Base-by-base conservation (phyloP, 345 rosid species). In the Brassica rapa region DNA sequence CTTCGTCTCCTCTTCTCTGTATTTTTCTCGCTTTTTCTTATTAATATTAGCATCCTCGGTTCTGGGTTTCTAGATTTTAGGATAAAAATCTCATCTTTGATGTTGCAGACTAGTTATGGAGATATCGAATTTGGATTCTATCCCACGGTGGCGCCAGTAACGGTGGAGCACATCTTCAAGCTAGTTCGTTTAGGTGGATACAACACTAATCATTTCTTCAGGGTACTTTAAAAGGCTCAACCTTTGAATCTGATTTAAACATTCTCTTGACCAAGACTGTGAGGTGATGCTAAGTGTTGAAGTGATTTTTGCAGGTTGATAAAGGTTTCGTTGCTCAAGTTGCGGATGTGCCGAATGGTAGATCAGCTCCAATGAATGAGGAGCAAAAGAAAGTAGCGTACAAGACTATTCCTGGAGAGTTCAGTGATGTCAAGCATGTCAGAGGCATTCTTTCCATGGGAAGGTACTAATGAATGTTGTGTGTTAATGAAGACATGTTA, bases 251-350 rank as follows among this genome's bases (percentile, higher is more conserved):
- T 16, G 21, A 16, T 4, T 70, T 61, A 65, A 65, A 16, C 32
- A 60, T 79, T 43, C 16, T 46, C 46, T 49, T 4, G 2, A 19
- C 56, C 1, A 49, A 29, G 72, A 1, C 39, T 6, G 62, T 25
- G 6, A 25, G 29, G 35, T 32, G 56, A 49, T 49, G 56, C 19
- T 49, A 12, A 11, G 33, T 16, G n/a, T 46, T 35, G 11, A 19
- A 63, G 41, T 77, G 46, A 2, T 67, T 73, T 73, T 15, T 71
- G 71, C 80, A 95, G 98, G 94, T 95, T 70, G 99, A 93, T 84
- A 91, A 84, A 79, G 96, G 98, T 1, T 93, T 95, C 84, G 98
- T 95, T 71, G 96, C 97, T 71, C 99, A 92, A 92, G 98, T 95
- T 57, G 99, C 97, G 14, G 99, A 91, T 86, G 99, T 94, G 33